Conservation (phyloP, 208 protist genomes). For the Perkinsela sp. region DNA sequence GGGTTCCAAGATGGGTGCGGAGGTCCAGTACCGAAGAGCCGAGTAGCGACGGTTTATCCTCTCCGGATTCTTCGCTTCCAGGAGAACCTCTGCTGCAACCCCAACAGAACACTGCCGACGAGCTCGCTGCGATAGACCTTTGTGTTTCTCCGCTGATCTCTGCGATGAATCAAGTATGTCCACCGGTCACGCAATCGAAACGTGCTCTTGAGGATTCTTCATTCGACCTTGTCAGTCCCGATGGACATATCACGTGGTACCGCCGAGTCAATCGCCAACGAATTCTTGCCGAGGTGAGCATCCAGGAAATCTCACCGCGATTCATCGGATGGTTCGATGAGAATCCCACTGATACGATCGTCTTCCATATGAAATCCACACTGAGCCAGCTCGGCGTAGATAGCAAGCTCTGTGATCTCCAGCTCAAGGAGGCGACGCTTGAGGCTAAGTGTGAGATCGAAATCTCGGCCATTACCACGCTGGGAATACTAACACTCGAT, state of each 20-base stretch:
- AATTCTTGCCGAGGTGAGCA: not conserved
- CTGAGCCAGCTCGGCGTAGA: not conserved
- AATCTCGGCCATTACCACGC: constrained; percentile 27
- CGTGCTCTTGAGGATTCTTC: not conserved
- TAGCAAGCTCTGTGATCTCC: not conserved
- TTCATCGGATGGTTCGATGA: not conserved
- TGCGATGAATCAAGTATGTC: no score
- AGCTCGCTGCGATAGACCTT: no score
- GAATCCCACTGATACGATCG: not conserved
- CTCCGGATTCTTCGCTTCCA: no score
- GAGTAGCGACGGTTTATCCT: no score
- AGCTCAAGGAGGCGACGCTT: not conserved
- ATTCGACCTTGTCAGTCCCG: not conserved
- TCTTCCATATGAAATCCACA: not conserved
- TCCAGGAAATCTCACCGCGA: not conserved
- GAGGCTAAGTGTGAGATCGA: constrained; percentile 8
- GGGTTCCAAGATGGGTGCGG: not conserved
- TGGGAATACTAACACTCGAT: constrained; percentile 54
- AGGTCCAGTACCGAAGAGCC: not conserved
- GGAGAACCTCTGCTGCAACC: no score
- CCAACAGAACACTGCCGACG: no score
- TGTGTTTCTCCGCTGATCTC: no score
- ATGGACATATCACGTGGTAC: not conserved
- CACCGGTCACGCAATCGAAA: not conserved
- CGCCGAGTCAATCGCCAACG: not conserved